Evolutionary conservation across 768 basidiomycete genomes (phyloP).

Genomic region (Podaxis sp.): DNA sequence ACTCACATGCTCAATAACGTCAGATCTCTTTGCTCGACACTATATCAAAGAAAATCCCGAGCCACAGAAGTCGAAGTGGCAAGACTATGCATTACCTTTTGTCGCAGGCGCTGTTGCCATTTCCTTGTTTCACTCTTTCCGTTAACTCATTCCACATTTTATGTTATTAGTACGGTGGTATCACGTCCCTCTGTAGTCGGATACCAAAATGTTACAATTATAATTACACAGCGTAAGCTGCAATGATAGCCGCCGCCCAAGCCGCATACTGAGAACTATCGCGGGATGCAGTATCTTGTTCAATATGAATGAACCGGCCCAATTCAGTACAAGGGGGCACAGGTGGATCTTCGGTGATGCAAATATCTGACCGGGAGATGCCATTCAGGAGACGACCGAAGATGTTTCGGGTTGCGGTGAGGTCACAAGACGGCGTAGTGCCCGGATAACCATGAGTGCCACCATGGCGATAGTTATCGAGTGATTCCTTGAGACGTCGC

Average conservation of each 20-base stretch:
- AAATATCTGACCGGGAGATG: neutral
- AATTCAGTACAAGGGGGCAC: neutral
- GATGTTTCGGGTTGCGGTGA: conserved; percentile 1
- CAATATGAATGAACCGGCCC: neutral
- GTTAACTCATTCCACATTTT: neutral
- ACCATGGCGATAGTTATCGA: neutral
- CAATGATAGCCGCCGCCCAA: neutral
- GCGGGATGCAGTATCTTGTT: neutral
- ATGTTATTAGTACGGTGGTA: neutral
- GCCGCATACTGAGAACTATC: neutral
- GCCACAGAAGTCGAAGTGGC: neutral
- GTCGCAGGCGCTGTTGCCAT: neutral
- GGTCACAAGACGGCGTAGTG: neutral
- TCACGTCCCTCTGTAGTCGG: neutral
- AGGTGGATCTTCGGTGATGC: neutral
- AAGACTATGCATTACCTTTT: neutral
- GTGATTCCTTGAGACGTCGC: conserved; percentile 1
- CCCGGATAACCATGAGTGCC: neutral
- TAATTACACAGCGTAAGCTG: neutral
- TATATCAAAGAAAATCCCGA: conserved; percentile 32
- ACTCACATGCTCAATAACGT: neutral
- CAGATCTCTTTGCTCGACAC: conserved; percentile 43
- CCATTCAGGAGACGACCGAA: conserved; percentile 4
- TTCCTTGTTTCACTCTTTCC: neutral
- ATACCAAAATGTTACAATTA: neutral